These are phyloP conservation scores for Cadophora gregata DNA, from an alignment of 2,329 filamentous ascomycete species.

Conservation along the genomic window DNA sequence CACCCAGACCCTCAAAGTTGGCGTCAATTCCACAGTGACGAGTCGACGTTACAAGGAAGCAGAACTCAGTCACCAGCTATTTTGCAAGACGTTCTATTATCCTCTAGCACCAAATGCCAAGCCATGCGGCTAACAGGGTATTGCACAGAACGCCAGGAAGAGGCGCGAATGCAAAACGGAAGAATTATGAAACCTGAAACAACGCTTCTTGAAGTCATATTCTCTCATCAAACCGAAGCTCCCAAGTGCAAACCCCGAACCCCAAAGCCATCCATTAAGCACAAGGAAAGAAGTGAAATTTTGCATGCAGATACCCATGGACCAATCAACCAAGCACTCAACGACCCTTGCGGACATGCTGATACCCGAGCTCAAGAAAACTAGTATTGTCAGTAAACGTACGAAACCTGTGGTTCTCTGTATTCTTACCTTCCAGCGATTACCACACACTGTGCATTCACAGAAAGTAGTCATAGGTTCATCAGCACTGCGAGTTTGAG, in stretches of 20 bases:
- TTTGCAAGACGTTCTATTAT: constrained; percentile 12
- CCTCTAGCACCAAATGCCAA: constrained; percentile 11
- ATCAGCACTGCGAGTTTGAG: constrained; percentile 93
- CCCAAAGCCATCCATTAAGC: constrained; percentile 43
- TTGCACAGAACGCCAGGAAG: constrained; percentile 13
- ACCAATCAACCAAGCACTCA: not conserved
- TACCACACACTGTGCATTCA: constrained; percentile 72
- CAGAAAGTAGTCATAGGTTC: constrained; percentile 87
- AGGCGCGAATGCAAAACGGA: constrained; percentile 4
- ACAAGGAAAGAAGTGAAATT: constrained; percentile 34
- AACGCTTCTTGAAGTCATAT: constrained; percentile 6
- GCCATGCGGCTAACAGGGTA: constrained; percentile 10
- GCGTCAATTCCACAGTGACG: not conserved
- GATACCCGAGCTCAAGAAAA: constrained; percentile 40
- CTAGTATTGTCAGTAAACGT: constrained; percentile 35
- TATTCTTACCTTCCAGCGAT: constrained; percentile 71
- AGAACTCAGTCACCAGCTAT: not conserved
- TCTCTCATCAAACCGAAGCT: not conserved
- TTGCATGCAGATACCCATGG: not conserved
- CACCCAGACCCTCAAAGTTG: not conserved
- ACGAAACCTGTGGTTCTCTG: constrained; percentile 37
- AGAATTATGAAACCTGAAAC: not conserved
- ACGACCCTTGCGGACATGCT: not conserved
- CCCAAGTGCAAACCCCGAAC: constrained; percentile 25
- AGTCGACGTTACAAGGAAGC: not conserved